These are phyloP conservation scores for Linnemannia schmuckeri DNA, from an alignment of 192 early-diverging fungal genomes.

Conservation along the genomic window DNA sequence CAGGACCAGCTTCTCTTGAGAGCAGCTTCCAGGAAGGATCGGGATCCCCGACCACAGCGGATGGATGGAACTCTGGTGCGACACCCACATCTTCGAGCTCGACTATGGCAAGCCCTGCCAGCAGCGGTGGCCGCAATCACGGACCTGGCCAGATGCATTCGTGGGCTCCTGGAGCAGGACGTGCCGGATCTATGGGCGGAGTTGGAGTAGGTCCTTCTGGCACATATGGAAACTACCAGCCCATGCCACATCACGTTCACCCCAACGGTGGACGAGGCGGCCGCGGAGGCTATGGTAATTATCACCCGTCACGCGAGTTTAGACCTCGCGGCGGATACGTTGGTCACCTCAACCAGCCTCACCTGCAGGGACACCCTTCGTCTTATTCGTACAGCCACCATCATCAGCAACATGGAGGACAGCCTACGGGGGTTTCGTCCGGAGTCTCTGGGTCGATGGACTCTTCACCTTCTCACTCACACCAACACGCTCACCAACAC, in stretches of 20 bases:
- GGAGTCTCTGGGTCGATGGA: constrained; percentile 6
- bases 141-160: constrained; percentile 5
- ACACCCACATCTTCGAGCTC: background rate
- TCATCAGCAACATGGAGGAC: background rate
- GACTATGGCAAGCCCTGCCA: constrained; percentile 2
- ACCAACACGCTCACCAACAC: background rate
- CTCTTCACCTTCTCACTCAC: background rate
- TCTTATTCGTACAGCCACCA: background rate
- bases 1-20: constrained; percentile 13
- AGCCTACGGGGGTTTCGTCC: background rate
- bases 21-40: constrained; percentile 31
- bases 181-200: constrained; percentile 16
- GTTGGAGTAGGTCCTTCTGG: constrained; percentile 22
- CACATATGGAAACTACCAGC: background rate
- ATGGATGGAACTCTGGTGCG: constrained; percentile 15
- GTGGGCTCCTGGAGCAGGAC: constrained; percentile 17
- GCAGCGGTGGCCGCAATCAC: constrained; percentile 2
- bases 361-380: constrained; percentile 4
- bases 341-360: constrained; percentile 11
- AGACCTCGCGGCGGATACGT: constrained; percentile 21
- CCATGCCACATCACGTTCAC: background rate
- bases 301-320: constrained; percentile 12
- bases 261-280: background rate
- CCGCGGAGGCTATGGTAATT: constrained; percentile 1
- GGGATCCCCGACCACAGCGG: constrained; percentile 8